Base-by-base conservation (phyloP, 192 early-diverging fungal genomes). In the Funneliformis geosporum region DNA sequence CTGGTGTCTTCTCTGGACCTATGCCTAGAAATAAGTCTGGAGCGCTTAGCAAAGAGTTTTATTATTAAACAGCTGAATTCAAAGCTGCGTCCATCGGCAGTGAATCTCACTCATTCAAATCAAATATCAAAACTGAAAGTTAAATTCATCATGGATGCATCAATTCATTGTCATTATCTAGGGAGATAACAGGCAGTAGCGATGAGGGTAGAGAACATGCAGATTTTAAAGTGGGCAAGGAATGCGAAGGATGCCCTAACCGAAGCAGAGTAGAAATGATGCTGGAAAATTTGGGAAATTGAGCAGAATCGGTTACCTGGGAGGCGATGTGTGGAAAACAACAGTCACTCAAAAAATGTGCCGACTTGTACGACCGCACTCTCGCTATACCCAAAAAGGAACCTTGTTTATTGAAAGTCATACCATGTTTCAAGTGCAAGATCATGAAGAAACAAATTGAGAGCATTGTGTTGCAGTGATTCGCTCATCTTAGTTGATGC, bases 101-200 rank as follows among this genome's bases (percentile, higher is more conserved):
- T 68, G 18, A 78, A 78, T 18, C 11, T 78, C 44, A 78, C 65
- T 18, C 39, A 39, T 40, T 67, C 61, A 42, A 0, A 55, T 55
- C 47, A 55, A 55, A 55, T 55, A 55, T 55, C 47, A 16, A 27
- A 55, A 47, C 33, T 33, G 6, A 78, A 68, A 40, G 65, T 46
- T n/a, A 69, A 68, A 60, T 78, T 1, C 47, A 78, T 78, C 65
- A n/a, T 78, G 0, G 75, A 61, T 65, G 42, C 28, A 2, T 76
- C 75, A 25, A 33, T 76, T 16, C 75, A 42, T 65, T 76, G 43
- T 23, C 3, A 40, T 18, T 0, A 2, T 14, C 46, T 3, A 47
- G n/a, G n/a, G n/a, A n/a, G n/a, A n/a, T n/a, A n/a, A n/a, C n/a
- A n/a, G n/a, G n/a, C n/a, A n/a, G n/a, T n/a, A n/a, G n/a, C n/a